These are phyloP conservation scores for Triticum dicoccoides DNA, from an alignment of 176 grass and related monocot species.

Conservation along the genomic window DNA sequence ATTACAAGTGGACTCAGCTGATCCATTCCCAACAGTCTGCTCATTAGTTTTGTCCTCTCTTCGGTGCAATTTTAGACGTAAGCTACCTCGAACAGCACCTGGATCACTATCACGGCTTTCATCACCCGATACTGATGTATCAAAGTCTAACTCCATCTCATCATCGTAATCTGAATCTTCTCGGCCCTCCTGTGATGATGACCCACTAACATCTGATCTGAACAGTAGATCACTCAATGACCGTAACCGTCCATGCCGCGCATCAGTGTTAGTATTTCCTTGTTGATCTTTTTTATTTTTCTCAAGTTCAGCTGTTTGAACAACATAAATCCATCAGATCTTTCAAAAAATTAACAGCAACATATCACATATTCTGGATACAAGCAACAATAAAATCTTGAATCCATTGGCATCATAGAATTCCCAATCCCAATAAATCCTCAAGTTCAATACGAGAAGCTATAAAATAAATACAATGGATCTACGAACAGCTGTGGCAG, in stretches of 20 bases:
- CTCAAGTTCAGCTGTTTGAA: constrained; percentile 71
- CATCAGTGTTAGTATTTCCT: constrained; percentile 47
- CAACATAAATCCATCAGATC: constrained; percentile 20
- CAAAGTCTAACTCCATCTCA: constrained; percentile 94
- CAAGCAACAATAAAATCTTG: neutral
- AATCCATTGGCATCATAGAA: constrained; percentile 3
- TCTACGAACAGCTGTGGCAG: neutral
- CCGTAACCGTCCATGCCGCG: constrained; percentile 51
- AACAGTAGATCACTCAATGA: constrained; percentile 83
- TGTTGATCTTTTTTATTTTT: constrained; percentile 62
- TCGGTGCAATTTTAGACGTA: constrained; percentile 65
- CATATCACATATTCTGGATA: neutral
- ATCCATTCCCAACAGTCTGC: constrained; percentile 47
- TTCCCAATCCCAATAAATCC: neutral
- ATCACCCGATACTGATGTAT: constrained; percentile 74
- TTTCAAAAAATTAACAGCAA: constrained; percentile 11
- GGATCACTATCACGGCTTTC: constrained; percentile 71
- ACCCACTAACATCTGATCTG: constrained; percentile 55
- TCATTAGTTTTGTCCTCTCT: constrained; percentile 56
- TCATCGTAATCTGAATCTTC: constrained; percentile 87
- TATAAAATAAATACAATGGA: constrained; percentile 19
- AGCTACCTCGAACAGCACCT: constrained; percentile 56
- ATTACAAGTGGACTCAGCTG: constrained; percentile 18
- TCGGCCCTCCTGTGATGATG: constrained; percentile 50
- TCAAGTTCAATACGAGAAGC: neutral